Conservation (phyloP, 106 monocot species). For the Vanilla planifolia region DNA sequence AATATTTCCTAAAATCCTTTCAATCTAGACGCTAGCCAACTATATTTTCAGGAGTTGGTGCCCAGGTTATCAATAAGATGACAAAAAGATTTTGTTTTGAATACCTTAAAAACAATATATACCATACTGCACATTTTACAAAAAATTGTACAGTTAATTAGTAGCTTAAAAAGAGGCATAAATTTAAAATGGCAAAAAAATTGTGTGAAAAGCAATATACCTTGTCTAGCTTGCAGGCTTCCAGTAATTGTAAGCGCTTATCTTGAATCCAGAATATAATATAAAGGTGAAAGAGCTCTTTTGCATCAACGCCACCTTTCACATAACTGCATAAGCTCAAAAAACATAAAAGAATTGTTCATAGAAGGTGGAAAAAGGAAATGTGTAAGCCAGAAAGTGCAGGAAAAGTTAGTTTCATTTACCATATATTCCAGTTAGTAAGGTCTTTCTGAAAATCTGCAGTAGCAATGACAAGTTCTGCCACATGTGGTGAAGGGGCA, state of each 20-base stretch:
- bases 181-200: not conserved
- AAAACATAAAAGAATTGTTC: not conserved
- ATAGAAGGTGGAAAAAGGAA: not conserved
- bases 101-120: too few relatives aligned
- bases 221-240: slow-evolving; percentile 93
- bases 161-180: too few relatives aligned
- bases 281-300: slow-evolving; percentile 93
- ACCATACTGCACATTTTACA: too few relatives aligned
- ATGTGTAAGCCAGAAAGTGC: not conserved
- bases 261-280: slow-evolving; percentile 96
- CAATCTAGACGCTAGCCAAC: too few relatives aligned
- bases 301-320: slow-evolving; percentile 94
- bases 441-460: slow-evolving; percentile 95
- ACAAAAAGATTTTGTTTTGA: too few relatives aligned
- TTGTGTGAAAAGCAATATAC: slow-evolving; percentile 22
- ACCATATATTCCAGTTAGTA: slow-evolving; percentile 85
- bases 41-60: too few relatives aligned
- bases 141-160: too few relatives aligned
- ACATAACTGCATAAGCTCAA: slow-evolving; percentile 43
- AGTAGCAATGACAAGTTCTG: slow-evolving; percentile 87
- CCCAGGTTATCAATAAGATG: too few relatives aligned
- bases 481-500: slow-evolving; percentile 76
- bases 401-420: slow-evolving; percentile 5
- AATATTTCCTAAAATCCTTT: too few relatives aligned
- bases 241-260: slow-evolving; percentile 71